Evolutionary conservation across 352 stramenopile species (phyloP).

Genomic region (Phytopythium oedochilum): DNA sequence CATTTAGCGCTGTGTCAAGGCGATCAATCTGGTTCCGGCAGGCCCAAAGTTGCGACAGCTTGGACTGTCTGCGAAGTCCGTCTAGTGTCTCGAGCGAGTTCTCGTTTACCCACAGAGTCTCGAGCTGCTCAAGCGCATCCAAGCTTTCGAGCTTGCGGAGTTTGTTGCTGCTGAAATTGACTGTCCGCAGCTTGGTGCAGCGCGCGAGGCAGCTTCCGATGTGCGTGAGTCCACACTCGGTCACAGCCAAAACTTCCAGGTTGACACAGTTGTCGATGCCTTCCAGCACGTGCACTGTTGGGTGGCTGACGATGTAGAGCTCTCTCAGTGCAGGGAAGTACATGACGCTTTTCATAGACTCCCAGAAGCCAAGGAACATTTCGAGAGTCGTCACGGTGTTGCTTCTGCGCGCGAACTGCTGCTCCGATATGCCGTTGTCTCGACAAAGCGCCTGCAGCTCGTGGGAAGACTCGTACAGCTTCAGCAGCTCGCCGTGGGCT

Average conservation of each 20-base stretch:
- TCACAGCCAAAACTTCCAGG: constrained; percentile 60
- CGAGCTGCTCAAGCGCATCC: constrained; percentile 44
- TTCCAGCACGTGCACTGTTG: constrained; percentile 52
- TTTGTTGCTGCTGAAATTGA: constrained; percentile 76
- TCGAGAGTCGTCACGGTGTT: constrained; percentile 39
- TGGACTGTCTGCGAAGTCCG: constrained; percentile 41
- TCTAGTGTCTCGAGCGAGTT: constrained; percentile 61
- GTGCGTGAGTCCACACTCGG: constrained; percentile 51
- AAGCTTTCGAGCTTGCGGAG: constrained; percentile 55
- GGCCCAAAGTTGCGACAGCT: constrained; percentile 67
- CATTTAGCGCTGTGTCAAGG: constrained; percentile 62
- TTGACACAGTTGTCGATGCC: constrained; percentile 42
- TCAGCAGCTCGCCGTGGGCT: constrained; percentile 23
- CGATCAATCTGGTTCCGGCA: constrained; percentile 68
- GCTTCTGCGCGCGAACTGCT: constrained; percentile 48
- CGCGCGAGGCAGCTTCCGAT: constrained; percentile 34
- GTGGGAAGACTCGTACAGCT: constrained; percentile 33
- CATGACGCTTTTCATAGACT: constrained; percentile 57
- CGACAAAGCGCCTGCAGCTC: constrained; percentile 63
- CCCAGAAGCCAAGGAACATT: constrained; percentile 80
- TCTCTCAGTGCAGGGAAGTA: constrained; percentile 60
- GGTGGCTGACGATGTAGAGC: constrained; percentile 74
- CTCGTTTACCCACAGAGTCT: constrained; percentile 81
- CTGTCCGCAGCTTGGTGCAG: constrained; percentile 42
- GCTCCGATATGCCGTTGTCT: constrained; percentile 52